phyloP scores from a whole-genome alignment of 2,329 filamentous ascomycete genomes.

The Fusarium nurragi region DNA sequence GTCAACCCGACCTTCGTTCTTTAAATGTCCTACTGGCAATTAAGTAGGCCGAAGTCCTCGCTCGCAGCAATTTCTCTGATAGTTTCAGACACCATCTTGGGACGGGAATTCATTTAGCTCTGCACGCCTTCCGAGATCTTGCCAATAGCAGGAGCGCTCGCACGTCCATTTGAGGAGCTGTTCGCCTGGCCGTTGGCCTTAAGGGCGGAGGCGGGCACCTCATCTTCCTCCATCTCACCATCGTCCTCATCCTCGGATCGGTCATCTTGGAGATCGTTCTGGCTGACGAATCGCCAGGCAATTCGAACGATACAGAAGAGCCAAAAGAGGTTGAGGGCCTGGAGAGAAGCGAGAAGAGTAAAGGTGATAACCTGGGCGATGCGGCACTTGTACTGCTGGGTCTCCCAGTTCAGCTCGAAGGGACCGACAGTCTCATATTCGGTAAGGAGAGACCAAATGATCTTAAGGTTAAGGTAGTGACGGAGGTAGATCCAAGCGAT shows the following conservation, averaged over 20 bases:
- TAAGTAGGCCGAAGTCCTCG: neutral
- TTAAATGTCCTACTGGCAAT: neutral
- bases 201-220: slow-evolving; percentile 45
- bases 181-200: slow-evolving; percentile 40
- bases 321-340: slow-evolving; percentile 84
- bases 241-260: slow-evolving; percentile 74
- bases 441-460: slow-evolving; percentile 78
- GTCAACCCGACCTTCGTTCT: slow-evolving; percentile 18
- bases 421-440: slow-evolving; percentile 79
- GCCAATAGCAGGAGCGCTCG: slow-evolving; percentile 32
- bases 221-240: slow-evolving; percentile 58
- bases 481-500: slow-evolving; percentile 88
- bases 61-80: neutral
- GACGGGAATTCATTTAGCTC: slow-evolving; percentile 17
- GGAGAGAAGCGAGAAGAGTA: slow-evolving; percentile 70
- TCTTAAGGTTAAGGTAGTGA: slow-evolving; percentile 83
- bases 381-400: slow-evolving; percentile 79
- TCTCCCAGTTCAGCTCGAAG: slow-evolving; percentile 79
- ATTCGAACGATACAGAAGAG: slow-evolving; percentile 80
- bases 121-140: slow-evolving; percentile 23
- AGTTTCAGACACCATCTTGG: neutral
- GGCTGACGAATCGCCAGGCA: slow-evolving; percentile 73
- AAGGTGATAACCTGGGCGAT: slow-evolving; percentile 75
- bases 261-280: slow-evolving; percentile 72
- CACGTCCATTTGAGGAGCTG: slow-evolving; percentile 22